Base-by-base conservation (phyloP, 1,284 basidiomycete genomes). In the Heterobasidion irregulare region DNA sequence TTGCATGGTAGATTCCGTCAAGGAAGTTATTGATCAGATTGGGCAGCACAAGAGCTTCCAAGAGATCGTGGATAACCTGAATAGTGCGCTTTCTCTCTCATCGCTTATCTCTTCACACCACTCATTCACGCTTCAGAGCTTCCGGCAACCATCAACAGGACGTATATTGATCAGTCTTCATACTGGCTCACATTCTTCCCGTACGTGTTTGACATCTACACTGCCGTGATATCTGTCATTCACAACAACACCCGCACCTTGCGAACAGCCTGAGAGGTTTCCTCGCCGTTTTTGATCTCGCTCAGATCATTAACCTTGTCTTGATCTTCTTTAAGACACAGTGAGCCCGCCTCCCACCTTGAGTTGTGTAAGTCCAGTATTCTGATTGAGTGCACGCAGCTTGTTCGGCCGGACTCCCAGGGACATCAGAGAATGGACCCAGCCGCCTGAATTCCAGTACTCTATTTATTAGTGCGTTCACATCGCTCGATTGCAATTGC, bases 121-220 rank as follows among this genome's bases (percentile, higher is more conserved):
- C 59, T 44, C 59, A 26, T 49, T 43, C 10, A 47, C 26, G 38
- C 46, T 54, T 44, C 61, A 91, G 88, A 77, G 45, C 72, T 92
- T 9, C 88, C 89, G n/a, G 73, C 69, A 7, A 76, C 68, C 15
- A 89, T 97, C 65, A 86, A 89, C 64, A 72, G 74, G 55, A 91
- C 92, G 0, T 94, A 94, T 62, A 86, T 94, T 60, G 82, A 88
- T 63, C 89, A 93, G 64, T 76, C 85, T 4, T 88, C 88, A 33
- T 95, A 94, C 70, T 98, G 95, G 95, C 73, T 98, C 52, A 96
- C 94, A 7, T 96, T 88, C 74, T 92, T 96, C 75, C 94, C 94
- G 80, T 89, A 68, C 36, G 84, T 75, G 26, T 26, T 5, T 35
- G 44, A 36, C n/a, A 33, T 55, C 41, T 47, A 16, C 32, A 9